phyloP scores from a whole-genome alignment of 495 filamentous ascomycete genomes.

The Entonaema liquescens region DNA sequence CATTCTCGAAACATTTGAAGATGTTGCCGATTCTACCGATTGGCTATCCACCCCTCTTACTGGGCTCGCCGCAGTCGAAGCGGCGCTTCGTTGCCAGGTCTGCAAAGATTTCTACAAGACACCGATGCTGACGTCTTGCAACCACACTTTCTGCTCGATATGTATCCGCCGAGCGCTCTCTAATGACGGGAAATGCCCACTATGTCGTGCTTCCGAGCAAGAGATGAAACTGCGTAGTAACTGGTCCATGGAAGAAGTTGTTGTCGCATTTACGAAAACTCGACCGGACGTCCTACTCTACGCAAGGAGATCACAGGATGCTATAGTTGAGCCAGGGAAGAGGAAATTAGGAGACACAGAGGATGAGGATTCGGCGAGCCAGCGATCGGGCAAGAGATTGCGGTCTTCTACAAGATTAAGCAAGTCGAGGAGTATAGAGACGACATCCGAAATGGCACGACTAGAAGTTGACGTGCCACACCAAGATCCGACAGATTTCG shows the following conservation, averaged over 20 bases:
- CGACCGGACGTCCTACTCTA: slow-evolving; percentile 69
- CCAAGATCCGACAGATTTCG: slow-evolving; percentile 42
- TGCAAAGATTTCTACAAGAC: slow-evolving; percentile 97
- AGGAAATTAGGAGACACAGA: slow-evolving; percentile 58
- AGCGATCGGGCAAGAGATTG: slow-evolving; percentile 53
- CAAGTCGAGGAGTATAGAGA: slow-evolving; percentile 49
- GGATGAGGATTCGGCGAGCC: slow-evolving; percentile 22
- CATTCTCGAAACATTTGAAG: slow-evolving; percentile 48
- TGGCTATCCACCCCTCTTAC: slow-evolving; percentile 85
- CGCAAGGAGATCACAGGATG: slow-evolving; percentile 55
- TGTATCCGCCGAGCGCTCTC: slow-evolving; percentile 89
- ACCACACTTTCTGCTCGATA: slow-evolving; percentile 94
- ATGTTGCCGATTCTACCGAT: slow-evolving; percentile 89
- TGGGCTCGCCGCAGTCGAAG: slow-evolving; percentile 77
- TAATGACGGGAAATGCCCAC: slow-evolving; percentile 83
- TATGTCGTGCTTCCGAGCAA: slow-evolving; percentile 79
- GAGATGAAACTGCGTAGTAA: slow-evolving; percentile 86
- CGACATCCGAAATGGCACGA: slow-evolving; percentile 47
- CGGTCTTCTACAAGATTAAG: slow-evolving; percentile 56
- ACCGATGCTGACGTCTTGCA: slow-evolving; percentile 93
- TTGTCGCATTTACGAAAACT: slow-evolving; percentile 76
- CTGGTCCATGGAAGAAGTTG: slow-evolving; percentile 81
- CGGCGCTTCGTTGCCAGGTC: slow-evolving; percentile 89
- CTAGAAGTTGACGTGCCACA: slow-evolving; percentile 48
- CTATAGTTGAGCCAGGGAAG: slow-evolving; percentile 48